Percentiles rank a stretch among this genome's conserved stretches.
These are phyloP conservation scores for Kodamaea fungicola DNA, from an alignment of 1,139 yeast genomes.

Conservation along the genomic window DNA sequence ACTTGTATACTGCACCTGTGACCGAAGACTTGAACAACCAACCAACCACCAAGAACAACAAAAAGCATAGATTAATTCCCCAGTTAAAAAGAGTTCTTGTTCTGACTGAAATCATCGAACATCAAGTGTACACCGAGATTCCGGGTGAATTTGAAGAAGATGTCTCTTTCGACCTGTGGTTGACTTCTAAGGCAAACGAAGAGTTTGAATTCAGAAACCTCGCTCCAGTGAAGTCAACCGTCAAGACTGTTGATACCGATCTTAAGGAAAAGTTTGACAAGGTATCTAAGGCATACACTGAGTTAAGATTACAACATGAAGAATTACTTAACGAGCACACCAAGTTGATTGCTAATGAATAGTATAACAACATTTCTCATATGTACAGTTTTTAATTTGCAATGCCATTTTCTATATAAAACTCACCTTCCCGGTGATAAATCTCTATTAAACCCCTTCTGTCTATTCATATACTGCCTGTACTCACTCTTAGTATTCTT, in stretches of 20 bases:
- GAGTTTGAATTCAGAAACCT: constrained; percentile 49
- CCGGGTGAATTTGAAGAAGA: constrained; percentile 14
- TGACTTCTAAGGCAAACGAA: constrained; percentile 46
- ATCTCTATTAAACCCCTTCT: constrained; percentile 58
- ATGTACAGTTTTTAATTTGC: not conserved
- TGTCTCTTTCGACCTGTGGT: constrained; percentile 35
- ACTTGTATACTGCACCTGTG: constrained; percentile 17
- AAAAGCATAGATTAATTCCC: constrained; percentile 46
- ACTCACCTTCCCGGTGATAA: constrained; percentile 45
- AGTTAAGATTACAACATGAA: constrained; percentile 59
- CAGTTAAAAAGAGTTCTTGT: constrained; percentile 57
- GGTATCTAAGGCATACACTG: constrained; percentile 55
- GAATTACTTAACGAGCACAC: constrained; percentile 54
- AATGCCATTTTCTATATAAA: not conserved
- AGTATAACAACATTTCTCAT: too few species aligned
- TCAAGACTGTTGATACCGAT: constrained; percentile 22
- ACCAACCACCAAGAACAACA: constrained; percentile 23
- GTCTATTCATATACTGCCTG: constrained; percentile 67
- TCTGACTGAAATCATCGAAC: constrained; percentile 42
- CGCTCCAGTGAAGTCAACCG: constrained; percentile 35
- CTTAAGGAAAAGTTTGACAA: constrained; percentile 46
- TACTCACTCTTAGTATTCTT: constrained; percentile 45
- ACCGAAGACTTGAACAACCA: constrained; percentile 11
- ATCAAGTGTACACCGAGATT: constrained; percentile 50
- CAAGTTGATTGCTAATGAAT: constrained; percentile 22